Evolutionary conservation across 2,329 filamentous ascomycete species (phyloP).

Genomic region (Arachnomyces sp.): DNA sequence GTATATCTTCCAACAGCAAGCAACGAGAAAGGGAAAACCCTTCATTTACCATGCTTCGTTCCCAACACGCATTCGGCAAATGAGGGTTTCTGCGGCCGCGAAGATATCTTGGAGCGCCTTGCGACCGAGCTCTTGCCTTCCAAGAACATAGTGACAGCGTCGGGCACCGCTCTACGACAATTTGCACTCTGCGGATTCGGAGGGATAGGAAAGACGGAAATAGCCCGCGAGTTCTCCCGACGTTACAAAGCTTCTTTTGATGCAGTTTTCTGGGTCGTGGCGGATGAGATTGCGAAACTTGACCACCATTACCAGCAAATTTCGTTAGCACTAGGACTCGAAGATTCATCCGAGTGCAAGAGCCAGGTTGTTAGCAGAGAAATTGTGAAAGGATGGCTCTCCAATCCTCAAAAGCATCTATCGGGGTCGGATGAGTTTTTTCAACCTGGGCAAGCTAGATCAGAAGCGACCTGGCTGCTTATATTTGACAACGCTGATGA

Average conservation of each 20-base stretch:
- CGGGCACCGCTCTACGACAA: constrained; percentile 9
- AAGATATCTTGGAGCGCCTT: constrained; percentile 17
- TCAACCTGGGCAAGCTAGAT: constrained; percentile 3
- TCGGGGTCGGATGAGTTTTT: constrained; percentile 4
- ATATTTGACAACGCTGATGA: constrained; percentile 21
- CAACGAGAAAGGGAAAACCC: constrained; percentile 4
- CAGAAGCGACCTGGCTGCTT: constrained; percentile 17
- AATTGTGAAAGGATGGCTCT: constrained; percentile 19
- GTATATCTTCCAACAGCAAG: constrained; percentile 2
- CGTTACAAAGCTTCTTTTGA: constrained; percentile 19
- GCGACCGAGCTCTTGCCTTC: constrained; percentile 15
- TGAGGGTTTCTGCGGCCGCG: constrained; percentile 16
- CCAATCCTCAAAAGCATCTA: constrained; percentile 9
- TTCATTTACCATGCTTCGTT: constrained; percentile 7
- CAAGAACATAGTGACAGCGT: constrained; percentile 11
- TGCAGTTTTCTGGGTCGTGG: constrained; percentile 25
- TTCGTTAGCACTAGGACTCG: constrained; percentile 18
- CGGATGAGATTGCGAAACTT: constrained; percentile 21
- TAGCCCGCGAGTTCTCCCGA: constrained; percentile 20
- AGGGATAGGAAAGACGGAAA: constrained; percentile 22
- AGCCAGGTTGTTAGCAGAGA: constrained; percentile 17
- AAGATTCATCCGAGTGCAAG: constrained; percentile 17
- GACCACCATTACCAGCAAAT: constrained; percentile 18
- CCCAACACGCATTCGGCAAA: constrained; percentile 7
- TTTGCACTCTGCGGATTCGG: constrained; percentile 20